These are phyloP conservation scores for Erythrophleum ivorense DNA, from an alignment of 331 rosid species.

Conservation along the genomic window DNA sequence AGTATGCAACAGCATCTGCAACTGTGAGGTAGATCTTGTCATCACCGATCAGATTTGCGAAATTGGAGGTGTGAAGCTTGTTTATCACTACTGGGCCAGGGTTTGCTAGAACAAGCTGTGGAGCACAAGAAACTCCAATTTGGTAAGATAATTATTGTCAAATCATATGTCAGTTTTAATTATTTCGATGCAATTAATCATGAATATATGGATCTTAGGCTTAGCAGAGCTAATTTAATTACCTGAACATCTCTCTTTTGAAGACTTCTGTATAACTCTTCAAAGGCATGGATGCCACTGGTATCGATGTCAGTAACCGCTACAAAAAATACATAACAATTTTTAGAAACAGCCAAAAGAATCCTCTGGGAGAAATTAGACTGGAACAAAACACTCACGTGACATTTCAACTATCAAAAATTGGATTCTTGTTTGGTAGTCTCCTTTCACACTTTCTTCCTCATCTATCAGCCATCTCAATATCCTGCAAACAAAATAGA, in stretches of 20 bases:
- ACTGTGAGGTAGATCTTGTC: conserved; percentile 92
- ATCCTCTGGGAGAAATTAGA: background rate
- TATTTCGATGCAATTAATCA: background rate
- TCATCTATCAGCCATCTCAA: conserved; percentile 88
- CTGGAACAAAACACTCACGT: conserved; percentile 56
- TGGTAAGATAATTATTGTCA: conserved; percentile 35
- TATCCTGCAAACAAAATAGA: conserved; percentile 61
- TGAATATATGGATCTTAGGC: background rate
- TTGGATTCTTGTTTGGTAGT: conserved; percentile 63
- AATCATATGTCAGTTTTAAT: background rate
- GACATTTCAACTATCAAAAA: conserved; percentile 93
- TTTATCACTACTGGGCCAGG: conserved; percentile 86
- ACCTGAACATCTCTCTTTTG: conserved; percentile 84
- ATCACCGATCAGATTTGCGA: conserved; percentile 73
- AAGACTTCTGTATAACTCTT: conserved; percentile 79
- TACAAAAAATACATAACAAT: conserved; percentile 42
- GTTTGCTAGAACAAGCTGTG: conserved; percentile 92
- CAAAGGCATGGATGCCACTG: conserved; percentile 90
- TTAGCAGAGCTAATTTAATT: conserved; percentile 14
- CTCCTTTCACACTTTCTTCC: conserved; percentile 60
- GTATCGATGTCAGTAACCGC: conserved; percentile 97
- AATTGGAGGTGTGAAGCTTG: conserved; percentile 75
- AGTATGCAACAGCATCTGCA: conserved; percentile 82
- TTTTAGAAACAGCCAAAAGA: background rate
- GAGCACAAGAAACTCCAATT: conserved; percentile 31